Base-by-base conservation (phyloP, 345 rosid species). In the Luvunga scandens region DNA sequence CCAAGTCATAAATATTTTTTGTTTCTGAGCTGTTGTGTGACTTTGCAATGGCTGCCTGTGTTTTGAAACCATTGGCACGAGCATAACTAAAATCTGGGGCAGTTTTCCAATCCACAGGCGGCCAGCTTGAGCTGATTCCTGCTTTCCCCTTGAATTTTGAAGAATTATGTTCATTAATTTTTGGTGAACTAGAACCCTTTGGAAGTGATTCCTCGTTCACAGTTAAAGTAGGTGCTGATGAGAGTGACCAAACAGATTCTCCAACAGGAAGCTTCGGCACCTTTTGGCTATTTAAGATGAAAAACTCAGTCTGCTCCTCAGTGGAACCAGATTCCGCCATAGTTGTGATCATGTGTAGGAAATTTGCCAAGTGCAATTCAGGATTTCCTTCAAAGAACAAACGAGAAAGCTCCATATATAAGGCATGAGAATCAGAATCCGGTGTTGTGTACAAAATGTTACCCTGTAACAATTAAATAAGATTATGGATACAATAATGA, bases 381-480 rank as follows among this genome's bases (percentile, higher is more conserved):
- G 94, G 89, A 81, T 78, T 82, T 27, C 96, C 96, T 34, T 84
- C 85, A 79, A 93, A 91, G 78, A 91, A 90, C 69, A 91, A 80
- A 76, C 92, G 83, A 74, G 97, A 90, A 36, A 93, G 87, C 85
- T 93, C 99, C 93, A 90, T 83, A 87, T 83, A 93, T 69, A 93
- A 38, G 50, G 88, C 86, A 83, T 92, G 98, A 28, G 89, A 78
- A 88, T 93, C 94, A 13, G 92, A 81, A 65, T 81, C 79, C 12
- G 66, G 77, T 69, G 90, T 89, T 77, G 90, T 78, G 78, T 90
- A 93, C 86, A 95, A 84, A 59, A 86, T 84, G 73, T 86, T 84
- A 77, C 84, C 96, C 99, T 95, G 96, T 42, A 79, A 82, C 82
- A 70, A 85, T 18, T 16, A 82, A 78, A 42, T 59, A 59, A 75